Conservation (phyloP, 768 basidiomycete species). For the Kwoniella pini region DNA sequence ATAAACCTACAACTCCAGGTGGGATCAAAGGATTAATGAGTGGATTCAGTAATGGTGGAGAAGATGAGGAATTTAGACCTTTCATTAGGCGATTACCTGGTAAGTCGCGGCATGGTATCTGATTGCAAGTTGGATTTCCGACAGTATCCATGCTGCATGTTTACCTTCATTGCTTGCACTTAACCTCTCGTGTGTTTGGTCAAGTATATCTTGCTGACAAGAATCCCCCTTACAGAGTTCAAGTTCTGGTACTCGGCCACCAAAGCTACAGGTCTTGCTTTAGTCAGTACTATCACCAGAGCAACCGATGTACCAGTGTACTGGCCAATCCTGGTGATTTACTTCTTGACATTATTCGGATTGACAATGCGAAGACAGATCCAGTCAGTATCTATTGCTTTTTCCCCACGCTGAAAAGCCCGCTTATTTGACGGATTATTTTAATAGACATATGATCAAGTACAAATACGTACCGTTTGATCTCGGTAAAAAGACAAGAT, state of each 20-base stretch:
- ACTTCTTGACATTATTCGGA: constrained; percentile 92
- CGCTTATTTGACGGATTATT: background rate
- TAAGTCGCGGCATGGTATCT: constrained; percentile 19
- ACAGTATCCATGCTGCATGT: too few species aligned
- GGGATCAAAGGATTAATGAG: constrained; percentile 48
- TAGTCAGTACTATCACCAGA: constrained; percentile 77
- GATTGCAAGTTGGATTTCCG: too few species aligned
- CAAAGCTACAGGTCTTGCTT: constrained; percentile 77
- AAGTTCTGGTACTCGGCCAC: constrained; percentile 79
- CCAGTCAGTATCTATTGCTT: constrained; percentile 83
- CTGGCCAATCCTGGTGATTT: constrained; percentile 97
- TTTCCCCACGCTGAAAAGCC: too few species aligned
- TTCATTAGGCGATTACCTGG: constrained; percentile 87
- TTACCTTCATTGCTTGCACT: too few species aligned
- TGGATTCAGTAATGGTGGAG: constrained; percentile 52
- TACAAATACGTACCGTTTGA: constrained; percentile 97
- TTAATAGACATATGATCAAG: constrained; percentile 90
- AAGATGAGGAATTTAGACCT: constrained; percentile 95
- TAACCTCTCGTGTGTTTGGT: too few species aligned
- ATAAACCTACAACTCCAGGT: constrained; percentile 27
- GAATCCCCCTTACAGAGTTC: constrained; percentile 55
- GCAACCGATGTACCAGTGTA: constrained; percentile 96
- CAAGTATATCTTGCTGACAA: too few species aligned
- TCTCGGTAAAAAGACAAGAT: constrained; percentile 87
- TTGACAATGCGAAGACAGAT: constrained; percentile 96